Evolutionary conservation across 1,139 yeast species (phyloP).

Genomic region (Debaryomyces nepalensis): DNA sequence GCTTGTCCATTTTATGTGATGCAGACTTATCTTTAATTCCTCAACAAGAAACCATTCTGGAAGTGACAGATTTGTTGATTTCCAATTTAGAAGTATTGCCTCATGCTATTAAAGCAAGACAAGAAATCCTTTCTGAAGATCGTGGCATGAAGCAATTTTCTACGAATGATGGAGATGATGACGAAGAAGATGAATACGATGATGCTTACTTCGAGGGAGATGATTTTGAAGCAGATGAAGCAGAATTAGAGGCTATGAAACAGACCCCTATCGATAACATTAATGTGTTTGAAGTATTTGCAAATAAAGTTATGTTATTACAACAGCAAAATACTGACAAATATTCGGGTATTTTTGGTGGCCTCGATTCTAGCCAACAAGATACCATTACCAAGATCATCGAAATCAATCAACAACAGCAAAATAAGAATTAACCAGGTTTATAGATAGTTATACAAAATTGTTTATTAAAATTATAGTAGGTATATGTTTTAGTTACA

Average conservation of each 20-base stretch:
- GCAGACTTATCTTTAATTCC: slow-evolving; percentile 32
- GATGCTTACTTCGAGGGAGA: slow-evolving; percentile 39
- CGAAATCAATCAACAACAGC: slow-evolving; percentile 26
- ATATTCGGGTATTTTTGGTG: slow-evolving; percentile 45
- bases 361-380: slow-evolving; percentile 40
- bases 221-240: slow-evolving; percentile 54
- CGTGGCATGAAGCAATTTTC: slow-evolving; percentile 32
- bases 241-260: slow-evolving; percentile 57
- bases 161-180: slow-evolving; percentile 28
- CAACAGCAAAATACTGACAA: slow-evolving; percentile 40
- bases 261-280: slow-evolving; percentile 55
- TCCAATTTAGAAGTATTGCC: slow-evolving; percentile 52
- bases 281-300: slow-evolving; percentile 52
- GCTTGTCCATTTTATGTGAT: slow-evolving; percentile 37
- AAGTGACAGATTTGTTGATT: slow-evolving; percentile 45
- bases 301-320: slow-evolving; percentile 30
- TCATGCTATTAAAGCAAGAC: slow-evolving; percentile 50
- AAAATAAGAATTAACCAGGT: neutral
- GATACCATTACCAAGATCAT: slow-evolving; percentile 38
- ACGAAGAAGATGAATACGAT: slow-evolving; percentile 34
- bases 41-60: slow-evolving; percentile 44
- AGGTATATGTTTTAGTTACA: slow-evolving; percentile 7
- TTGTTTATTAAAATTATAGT: too few species aligned
- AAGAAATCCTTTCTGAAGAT: slow-evolving; percentile 46
- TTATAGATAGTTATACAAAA: slow-evolving; percentile 11